These are phyloP conservation scores for Phaeosphaeriaceae sp. DNA, from an alignment of 2,329 filamentous ascomycete genomes.

Conservation along the genomic window DNA sequence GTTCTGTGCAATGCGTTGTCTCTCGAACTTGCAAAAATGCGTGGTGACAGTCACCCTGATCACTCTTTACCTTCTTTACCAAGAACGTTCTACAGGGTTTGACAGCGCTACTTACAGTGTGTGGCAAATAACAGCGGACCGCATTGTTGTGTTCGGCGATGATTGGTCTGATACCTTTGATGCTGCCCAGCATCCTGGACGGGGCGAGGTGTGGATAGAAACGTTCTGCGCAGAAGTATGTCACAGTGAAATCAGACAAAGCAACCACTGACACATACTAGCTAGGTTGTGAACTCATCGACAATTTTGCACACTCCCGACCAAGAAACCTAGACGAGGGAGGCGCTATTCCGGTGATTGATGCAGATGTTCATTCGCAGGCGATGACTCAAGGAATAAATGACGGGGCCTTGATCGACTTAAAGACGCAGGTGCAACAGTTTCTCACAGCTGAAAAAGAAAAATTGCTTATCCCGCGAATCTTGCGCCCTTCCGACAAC, in stretches of 20 bases:
- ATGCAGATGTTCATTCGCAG: slow-evolving; percentile 39
- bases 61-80: slow-evolving; percentile 42
- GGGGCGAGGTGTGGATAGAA: slow-evolving; percentile 45
- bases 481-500: slow-evolving; percentile 28
- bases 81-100: slow-evolving; percentile 33
- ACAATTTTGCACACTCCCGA: slow-evolving; percentile 47
- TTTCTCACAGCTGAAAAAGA: slow-evolving; percentile 37
- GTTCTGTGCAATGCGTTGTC: slow-evolving; percentile 35
- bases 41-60: slow-evolving; percentile 30
- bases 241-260: neutral
- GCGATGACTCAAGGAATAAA: slow-evolving; percentile 23
- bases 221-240: slow-evolving; percentile 45
- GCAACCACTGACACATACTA: slow-evolving; percentile 31
- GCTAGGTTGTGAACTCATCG: slow-evolving; percentile 45
- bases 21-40: slow-evolving; percentile 39
- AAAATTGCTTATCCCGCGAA: slow-evolving; percentile 21
- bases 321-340: slow-evolving; percentile 21
- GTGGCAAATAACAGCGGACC: slow-evolving; percentile 36
- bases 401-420: slow-evolving; percentile 35
- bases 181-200: neutral
- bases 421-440: slow-evolving; percentile 47
- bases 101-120: slow-evolving; percentile 34
- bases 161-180: slow-evolving; percentile 45
- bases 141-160: slow-evolving; percentile 48
- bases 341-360: slow-evolving; percentile 39